A percentile compares a stretch with the other conserved stretches of the same genome.
phyloP scores from a whole-genome alignment of 1,284 basidiomycete genomes.

The Chalciporus sp. region DNA sequence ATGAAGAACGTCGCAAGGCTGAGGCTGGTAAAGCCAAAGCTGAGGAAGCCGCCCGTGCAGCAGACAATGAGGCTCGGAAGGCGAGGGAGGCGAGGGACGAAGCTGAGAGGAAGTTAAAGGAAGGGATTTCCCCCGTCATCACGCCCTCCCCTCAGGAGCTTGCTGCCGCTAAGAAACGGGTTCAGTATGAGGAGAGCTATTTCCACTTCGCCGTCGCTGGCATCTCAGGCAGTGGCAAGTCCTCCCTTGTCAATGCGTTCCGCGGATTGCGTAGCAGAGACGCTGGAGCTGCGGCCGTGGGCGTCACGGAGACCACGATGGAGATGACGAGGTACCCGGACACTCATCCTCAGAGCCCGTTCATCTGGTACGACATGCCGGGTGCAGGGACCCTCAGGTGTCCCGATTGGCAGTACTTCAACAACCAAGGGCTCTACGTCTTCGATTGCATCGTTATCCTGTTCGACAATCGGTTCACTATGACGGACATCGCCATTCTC shows the following conservation, averaged over 20 bases:
- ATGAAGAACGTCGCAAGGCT: constrained; percentile 12
- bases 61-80: constrained; percentile 1
- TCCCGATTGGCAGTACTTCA: constrained; percentile 21
- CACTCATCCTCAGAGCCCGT: constrained; percentile 13
- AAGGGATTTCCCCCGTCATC: constrained; percentile 22
- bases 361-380: constrained; percentile 21
- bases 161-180: constrained; percentile 5
- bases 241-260: constrained; percentile 19
- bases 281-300: constrained; percentile 23
- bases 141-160: constrained; percentile 19
- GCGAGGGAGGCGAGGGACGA: constrained; percentile 8
- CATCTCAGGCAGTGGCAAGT: constrained; percentile 19
- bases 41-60: constrained; percentile 5
- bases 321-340: constrained; percentile 27
- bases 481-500: constrained; percentile 19
- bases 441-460: constrained; percentile 19
- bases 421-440: constrained; percentile 20
- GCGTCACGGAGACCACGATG: constrained; percentile 21
- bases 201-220: constrained; percentile 21
- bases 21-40: constrained; percentile 10
- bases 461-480: constrained; percentile 20
- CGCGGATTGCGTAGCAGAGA: constrained; percentile 13
- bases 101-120: constrained; percentile 13
- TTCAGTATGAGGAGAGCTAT: constrained; percentile 20
- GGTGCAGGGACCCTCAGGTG: constrained; percentile 19